These are phyloP conservation scores for Myxozyma vanderwaltii DNA, from an alignment of 805 yeast species.

Conservation along the genomic window DNA sequence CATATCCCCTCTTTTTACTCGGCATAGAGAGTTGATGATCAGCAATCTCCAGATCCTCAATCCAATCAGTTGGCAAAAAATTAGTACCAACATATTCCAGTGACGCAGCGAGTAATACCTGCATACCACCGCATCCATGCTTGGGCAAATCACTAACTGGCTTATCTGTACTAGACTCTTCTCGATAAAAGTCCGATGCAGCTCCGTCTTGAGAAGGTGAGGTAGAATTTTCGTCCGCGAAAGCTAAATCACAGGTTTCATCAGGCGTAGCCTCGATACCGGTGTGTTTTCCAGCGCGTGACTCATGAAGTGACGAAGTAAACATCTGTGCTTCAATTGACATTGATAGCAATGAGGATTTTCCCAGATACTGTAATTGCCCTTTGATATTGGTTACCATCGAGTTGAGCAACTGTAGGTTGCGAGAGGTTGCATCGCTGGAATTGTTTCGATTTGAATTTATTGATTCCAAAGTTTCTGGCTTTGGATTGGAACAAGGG, in stretches of 20 bases:
- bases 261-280: too few species aligned
- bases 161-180: neutral
- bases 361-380: constrained; percentile 20
- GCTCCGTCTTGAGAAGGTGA: too few species aligned
- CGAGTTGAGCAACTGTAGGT: constrained; percentile 2
- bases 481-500: too few species aligned
- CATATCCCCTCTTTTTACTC: neutral
- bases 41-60: constrained; percentile 7
- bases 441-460: neutral
- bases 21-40: constrained; percentile 4
- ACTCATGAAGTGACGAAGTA: constrained; percentile 7
- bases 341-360: constrained; percentile 27
- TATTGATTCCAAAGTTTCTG: neutral
- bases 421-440: neutral
- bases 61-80: constrained; percentile 17
- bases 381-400: constrained; percentile 16
- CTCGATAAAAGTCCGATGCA: neutral
- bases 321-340: constrained; percentile 22
- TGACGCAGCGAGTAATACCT: constrained; percentile 10
- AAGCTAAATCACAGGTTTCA: too few species aligned
- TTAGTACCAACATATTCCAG: constrained; percentile 21
- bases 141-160: too few species aligned
- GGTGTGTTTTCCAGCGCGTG: neutral
- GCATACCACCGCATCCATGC: constrained; percentile 5
- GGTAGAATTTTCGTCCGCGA: too few species aligned